Base-by-base conservation (phyloP, 2,329 filamentous ascomycete genomes). In the Tolypocladium inflatum region DNA sequence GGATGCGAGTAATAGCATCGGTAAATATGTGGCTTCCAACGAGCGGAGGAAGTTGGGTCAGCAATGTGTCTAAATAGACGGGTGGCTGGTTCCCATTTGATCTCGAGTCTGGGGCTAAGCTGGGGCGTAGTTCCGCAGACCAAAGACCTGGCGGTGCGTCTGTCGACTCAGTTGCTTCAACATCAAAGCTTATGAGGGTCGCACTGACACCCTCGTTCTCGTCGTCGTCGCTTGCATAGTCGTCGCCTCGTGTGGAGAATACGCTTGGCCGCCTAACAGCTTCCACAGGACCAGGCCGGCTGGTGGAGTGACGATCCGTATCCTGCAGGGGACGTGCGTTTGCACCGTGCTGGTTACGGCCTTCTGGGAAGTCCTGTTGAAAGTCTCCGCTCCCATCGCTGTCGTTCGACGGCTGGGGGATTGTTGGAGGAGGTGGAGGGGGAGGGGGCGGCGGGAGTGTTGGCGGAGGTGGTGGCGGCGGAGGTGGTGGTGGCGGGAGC, bases 161-260 rank as follows among this genome's bases (percentile, higher is more conserved):
- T 3, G 73, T 76, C 0, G 79, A 73, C 53, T 84, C 81, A 4
- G 76, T 79, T 0, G 81, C 78, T 61, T 85, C 82, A 35, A 85
- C 81, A 58, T 85, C 82, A 58, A 85, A 84, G 62, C 80, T 84
- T 55, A 85, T 84, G 6, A 85, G 70, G 0, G 81, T 83, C 1
- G 81, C 78, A 57, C 77, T 81, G 30, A 84, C 71, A 54, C 78
- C 74, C 54, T 82, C 81, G 17, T 78, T 73, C 19, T 81, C 81
- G 54, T 83, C 81, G 56, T 84, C 82, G 53, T 84, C 82, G 15
- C 76, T 81, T 13, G 73, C 78, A 59, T 80, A 81, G 45, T 82
- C 81, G 58, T 80, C 78, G 17, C 73, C 77, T n/a, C 77, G 68
- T 11, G 71, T 69, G 0, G 80, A 80, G 59, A 79, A 73, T 1